Percentiles rank a stretch among this genome's conserved stretches.
Conservation (phyloP, 2,329 filamentous ascomycete species). For the Xylariaceae sp. region DNA sequence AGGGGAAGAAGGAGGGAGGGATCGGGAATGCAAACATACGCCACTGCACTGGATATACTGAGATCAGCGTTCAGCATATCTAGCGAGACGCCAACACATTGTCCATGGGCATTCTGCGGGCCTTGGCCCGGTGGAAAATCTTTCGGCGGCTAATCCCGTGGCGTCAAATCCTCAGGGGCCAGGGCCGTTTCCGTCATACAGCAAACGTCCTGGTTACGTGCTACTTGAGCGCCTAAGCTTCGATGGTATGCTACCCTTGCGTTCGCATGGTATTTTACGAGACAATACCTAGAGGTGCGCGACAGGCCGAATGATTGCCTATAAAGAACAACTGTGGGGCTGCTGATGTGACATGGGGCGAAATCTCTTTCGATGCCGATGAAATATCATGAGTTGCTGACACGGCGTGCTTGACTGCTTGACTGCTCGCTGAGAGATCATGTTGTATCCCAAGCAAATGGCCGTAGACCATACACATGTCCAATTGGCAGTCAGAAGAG, state of each 20-base stretch:
- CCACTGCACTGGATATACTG: not conserved
- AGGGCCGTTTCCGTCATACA: slow-evolving; percentile 4
- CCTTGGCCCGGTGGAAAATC: not conserved
- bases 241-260: not conserved
- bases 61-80: not conserved
- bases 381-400: not conserved
- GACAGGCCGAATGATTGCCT: not conserved
- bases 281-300: not conserved
- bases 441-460: not conserved
- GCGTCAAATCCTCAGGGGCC: slow-evolving; percentile 1
- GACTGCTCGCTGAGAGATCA: not conserved
- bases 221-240: not conserved
- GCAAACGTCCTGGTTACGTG: slow-evolving; percentile 4
- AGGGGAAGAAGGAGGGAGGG: not conserved
- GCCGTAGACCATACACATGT: not conserved
- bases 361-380: not conserved
- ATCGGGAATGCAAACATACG: not conserved
- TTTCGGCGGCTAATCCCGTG: slow-evolving; percentile 7
- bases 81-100: not conserved
- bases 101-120: not conserved
- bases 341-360: not conserved
- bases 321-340: not conserved
- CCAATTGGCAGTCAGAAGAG: not conserved
- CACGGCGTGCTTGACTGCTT: not conserved
- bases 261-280: not conserved